Evolutionary conservation across 2,329 filamentous ascomycete species (phyloP).

Genomic region (Stemphylium beticola): DNA sequence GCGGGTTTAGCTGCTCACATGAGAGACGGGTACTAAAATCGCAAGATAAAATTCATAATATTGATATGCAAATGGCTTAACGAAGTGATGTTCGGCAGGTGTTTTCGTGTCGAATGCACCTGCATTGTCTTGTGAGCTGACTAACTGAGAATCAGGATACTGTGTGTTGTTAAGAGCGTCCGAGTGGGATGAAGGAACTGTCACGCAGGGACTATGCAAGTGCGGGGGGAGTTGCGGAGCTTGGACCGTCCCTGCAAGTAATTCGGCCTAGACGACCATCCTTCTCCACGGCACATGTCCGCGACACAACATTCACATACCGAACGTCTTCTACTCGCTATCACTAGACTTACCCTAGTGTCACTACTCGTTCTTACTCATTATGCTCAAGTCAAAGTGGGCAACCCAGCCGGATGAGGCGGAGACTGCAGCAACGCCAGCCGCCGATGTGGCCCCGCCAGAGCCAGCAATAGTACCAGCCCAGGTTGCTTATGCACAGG

Average conservation of each 20-base stretch:
- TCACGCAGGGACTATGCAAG: slow-evolving; percentile 7
- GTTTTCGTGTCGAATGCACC: too few species aligned
- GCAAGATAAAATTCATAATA: too few species aligned
- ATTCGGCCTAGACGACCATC: not conserved
- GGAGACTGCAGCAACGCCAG: slow-evolving; percentile 8
- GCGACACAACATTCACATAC: not conserved
- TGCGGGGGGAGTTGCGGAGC: slow-evolving; percentile 13
- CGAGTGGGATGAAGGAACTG: not conserved
- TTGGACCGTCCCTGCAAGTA: slow-evolving; percentile 13
- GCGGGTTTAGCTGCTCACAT: too few species aligned
- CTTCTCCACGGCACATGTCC: slow-evolving; percentile 1
- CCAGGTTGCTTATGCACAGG: slow-evolving; percentile 16
- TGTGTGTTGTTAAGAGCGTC: not conserved
- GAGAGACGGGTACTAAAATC: too few species aligned
- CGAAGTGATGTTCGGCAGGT: not conserved
- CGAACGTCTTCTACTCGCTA: not conserved
- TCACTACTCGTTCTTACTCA: slow-evolving; percentile 6
- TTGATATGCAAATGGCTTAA: not conserved
- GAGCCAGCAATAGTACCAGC: slow-evolving; percentile 15
- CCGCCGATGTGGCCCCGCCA: slow-evolving; percentile 2
- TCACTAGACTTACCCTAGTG: not conserved
- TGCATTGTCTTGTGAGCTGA: too few species aligned
- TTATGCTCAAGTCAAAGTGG: slow-evolving; percentile 45
- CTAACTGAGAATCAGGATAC: not conserved
- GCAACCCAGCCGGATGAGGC: slow-evolving; percentile 29